A percentile compares a stretch with the other conserved stretches of the same genome.
These are phyloP conservation scores for Cercospora zeina DNA, from an alignment of 2,329 filamentous ascomycete genomes.

Conservation along the genomic window DNA sequence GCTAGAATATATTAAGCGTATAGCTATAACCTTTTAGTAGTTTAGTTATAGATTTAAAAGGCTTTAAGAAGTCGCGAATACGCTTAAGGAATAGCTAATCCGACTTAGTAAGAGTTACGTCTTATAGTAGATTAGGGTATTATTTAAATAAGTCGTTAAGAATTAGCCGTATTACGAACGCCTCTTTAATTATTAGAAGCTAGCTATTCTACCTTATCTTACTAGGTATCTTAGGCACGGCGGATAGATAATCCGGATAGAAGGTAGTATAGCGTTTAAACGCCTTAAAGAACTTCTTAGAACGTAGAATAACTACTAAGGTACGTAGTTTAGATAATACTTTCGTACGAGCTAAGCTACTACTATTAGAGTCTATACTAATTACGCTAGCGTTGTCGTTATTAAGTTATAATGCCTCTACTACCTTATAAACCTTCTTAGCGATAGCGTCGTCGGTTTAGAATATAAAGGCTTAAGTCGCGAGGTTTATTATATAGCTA, in stretches of 20 bases:
- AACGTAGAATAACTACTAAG: too few relatives aligned
- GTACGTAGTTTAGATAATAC: not conserved
- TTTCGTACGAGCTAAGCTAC: not conserved
- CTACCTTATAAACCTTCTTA: not conserved
- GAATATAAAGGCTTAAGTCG: not conserved
- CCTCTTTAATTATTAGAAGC: conserved; percentile 6
- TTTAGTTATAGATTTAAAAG: not conserved
- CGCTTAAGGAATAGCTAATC: too few relatives aligned
- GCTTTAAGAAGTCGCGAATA: not conserved
- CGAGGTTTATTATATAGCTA: conserved; percentile 5
- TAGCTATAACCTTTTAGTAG: not conserved
- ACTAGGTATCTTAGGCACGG: conserved; percentile 1
- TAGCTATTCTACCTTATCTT: not conserved
- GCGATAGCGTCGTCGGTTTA: not conserved
- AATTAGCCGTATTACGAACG: not conserved
- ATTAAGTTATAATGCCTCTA: not conserved
- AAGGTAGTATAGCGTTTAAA: not conserved
- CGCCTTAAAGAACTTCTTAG: too few relatives aligned
- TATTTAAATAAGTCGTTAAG: too few relatives aligned
- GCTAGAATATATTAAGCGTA: not conserved
- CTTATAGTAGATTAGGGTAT: too few relatives aligned
- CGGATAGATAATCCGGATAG: not conserved
- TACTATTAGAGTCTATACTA: not conserved
- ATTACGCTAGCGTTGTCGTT: not conserved
- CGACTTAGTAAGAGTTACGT: too few relatives aligned